Evolutionary conservation across 2,329 filamentous ascomycete genomes (phyloP).

Genomic region (Cephalotrichum gorgonifer): DNA sequence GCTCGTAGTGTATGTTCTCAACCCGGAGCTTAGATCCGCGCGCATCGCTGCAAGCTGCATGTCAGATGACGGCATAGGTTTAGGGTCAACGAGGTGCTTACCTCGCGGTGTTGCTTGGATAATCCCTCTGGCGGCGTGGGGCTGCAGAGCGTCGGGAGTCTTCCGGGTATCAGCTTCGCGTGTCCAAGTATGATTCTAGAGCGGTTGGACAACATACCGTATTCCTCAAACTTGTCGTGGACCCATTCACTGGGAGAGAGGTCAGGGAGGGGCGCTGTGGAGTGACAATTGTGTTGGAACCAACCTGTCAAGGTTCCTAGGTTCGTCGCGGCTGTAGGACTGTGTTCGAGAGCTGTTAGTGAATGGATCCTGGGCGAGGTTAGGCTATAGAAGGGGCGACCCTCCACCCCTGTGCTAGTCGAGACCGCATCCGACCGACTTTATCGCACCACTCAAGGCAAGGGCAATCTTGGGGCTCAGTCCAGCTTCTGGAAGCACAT

Average conservation of each 20-base stretch:
- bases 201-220: conserved; percentile 32
- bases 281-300: conserved; percentile 15
- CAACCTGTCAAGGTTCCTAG: conserved; percentile 61
- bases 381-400: background rate
- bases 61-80: background rate
- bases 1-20: conserved; percentile 86
- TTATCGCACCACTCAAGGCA: background rate
- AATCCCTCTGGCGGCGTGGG: conserved; percentile 28
- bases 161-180: conserved; percentile 10
- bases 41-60: conserved; percentile 27
- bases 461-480: background rate
- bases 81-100: background rate
- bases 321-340: conserved; percentile 48
- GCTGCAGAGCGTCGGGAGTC: conserved; percentile 29
- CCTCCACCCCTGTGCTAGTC: background rate
- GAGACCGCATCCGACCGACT: background rate
- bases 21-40: conserved; percentile 65
- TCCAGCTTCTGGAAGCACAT: background rate
- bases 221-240: conserved; percentile 79
- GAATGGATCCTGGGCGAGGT: background rate
- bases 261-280: conserved; percentile 12
- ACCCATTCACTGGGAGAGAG: conserved; percentile 67
- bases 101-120: conserved; percentile 3
- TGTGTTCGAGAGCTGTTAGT: conserved; percentile 15
- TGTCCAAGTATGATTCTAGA: background rate